phyloP scores from a whole-genome alignment of 768 basidiomycete genomes.

The Lactarius psammicola region DNA sequence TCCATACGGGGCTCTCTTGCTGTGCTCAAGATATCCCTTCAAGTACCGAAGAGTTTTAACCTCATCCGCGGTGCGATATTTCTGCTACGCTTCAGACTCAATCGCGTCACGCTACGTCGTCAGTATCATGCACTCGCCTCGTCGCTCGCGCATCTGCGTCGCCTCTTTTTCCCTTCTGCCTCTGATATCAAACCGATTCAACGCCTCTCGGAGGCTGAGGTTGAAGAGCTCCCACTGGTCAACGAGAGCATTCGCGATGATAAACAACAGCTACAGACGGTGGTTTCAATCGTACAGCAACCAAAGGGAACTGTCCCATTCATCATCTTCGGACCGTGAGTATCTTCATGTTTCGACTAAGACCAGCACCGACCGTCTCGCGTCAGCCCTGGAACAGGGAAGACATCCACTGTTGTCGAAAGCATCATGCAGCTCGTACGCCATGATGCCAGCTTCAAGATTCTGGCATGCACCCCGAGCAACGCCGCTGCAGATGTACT shows the following conservation, averaged over 20 bases:
- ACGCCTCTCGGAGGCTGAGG: constrained; percentile 24
- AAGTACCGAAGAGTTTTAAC: constrained; percentile 46
- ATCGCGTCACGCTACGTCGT: constrained; percentile 52
- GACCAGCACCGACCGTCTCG: neutral
- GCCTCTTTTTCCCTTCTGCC: constrained; percentile 50
- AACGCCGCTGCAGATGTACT: constrained; percentile 41
- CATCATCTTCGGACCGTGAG: constrained; percentile 64
- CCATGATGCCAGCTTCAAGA: constrained; percentile 26
- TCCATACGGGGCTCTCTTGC: constrained; percentile 15
- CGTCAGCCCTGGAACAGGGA: constrained; percentile 42
- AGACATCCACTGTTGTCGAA: constrained; percentile 41
- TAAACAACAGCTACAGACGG: constrained; percentile 48
- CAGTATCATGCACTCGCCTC: constrained; percentile 59
- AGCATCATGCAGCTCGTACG: constrained; percentile 38
- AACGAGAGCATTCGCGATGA: constrained; percentile 50
- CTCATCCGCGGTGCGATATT: constrained; percentile 41
- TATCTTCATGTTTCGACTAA: neutral
- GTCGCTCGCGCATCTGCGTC: constrained; percentile 40
- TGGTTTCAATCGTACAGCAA: constrained; percentile 45
- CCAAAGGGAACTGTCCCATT: constrained; percentile 52
- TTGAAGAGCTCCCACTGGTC: constrained; percentile 32
- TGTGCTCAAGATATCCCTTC: constrained; percentile 49
- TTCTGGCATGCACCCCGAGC: constrained; percentile 41
- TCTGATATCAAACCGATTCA: constrained; percentile 33
- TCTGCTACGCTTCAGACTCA: constrained; percentile 53